Evolutionary conservation across 176 grass and related monocot genomes (phyloP).

Genomic region (Aegilops bicornis): DNA sequence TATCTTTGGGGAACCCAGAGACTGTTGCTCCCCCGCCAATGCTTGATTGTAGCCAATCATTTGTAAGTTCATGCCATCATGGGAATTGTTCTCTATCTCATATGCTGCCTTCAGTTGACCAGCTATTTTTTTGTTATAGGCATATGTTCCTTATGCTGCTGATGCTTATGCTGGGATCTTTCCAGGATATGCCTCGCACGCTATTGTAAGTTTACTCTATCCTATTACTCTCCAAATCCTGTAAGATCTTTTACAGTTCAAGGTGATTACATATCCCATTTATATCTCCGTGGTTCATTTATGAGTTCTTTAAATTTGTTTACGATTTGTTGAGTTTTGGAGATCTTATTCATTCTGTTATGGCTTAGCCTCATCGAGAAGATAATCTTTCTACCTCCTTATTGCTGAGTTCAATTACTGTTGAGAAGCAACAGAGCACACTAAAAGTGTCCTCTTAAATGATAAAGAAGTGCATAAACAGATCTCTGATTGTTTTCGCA

Average conservation of each 20-base stretch:
- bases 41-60: constrained; percentile 42
- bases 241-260: not conserved
- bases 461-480: not conserved
- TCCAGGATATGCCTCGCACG: constrained; percentile 42
- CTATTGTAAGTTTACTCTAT: constrained; percentile 40
- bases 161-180: constrained; percentile 58
- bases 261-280: not conserved
- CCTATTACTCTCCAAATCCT: constrained; percentile 11
- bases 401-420: constrained; percentile 23
- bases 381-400: constrained; percentile 14
- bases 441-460: constrained; percentile 1
- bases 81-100: constrained; percentile 16
- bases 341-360: not conserved
- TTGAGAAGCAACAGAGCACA: constrained; percentile 24
- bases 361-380: not conserved
- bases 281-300: not conserved
- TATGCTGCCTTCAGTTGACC: constrained; percentile 19
- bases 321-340: not conserved
- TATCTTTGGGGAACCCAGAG: constrained; percentile 49
- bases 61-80: constrained; percentile 48
- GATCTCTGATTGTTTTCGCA: not conserved
- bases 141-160: constrained; percentile 46
- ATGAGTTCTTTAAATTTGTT: not conserved
- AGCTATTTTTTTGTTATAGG: constrained; percentile 36
- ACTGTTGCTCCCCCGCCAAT: constrained; percentile 33